phyloP scores from a whole-genome alignment of 495 filamentous ascomycete species.

The Staphylotrichum longicolle region DNA sequence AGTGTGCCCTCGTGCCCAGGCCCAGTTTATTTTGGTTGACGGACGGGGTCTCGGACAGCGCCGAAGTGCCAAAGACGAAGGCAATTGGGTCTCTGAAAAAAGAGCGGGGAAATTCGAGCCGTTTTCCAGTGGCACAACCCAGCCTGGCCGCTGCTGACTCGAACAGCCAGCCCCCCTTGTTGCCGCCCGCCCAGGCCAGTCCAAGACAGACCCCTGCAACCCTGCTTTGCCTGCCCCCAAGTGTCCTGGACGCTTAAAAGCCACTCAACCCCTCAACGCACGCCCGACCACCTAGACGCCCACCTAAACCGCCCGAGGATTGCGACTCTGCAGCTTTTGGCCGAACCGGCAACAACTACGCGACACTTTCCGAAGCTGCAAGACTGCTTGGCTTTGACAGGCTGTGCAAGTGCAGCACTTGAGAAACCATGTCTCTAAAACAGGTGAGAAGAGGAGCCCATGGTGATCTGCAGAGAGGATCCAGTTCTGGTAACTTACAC shows the following conservation, averaged over 20 bases:
- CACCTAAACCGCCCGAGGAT: slow-evolving; percentile 22
- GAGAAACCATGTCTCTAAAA: slow-evolving; percentile 66
- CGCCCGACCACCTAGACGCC: slow-evolving; percentile 12
- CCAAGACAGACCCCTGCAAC: slow-evolving; percentile 25
- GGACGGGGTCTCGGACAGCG: slow-evolving; percentile 4
- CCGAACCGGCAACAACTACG: background rate
- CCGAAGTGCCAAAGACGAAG: slow-evolving; percentile 4
- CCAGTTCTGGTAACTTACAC: slow-evolving; percentile 16
- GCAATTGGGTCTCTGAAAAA: slow-evolving; percentile 14
- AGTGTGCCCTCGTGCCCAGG: slow-evolving; percentile 3
- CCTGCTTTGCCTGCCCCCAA: slow-evolving; percentile 18
- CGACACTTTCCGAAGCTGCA: slow-evolving; percentile 10
- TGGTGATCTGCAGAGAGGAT: background rate
- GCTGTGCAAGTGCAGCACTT: slow-evolving; percentile 20
- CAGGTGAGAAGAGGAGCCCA: slow-evolving; percentile 52
- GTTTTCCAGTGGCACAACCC: slow-evolving; percentile 18
- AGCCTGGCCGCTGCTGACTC: slow-evolving; percentile 27
- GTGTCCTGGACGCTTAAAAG: slow-evolving; percentile 17
- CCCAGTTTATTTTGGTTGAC: slow-evolving; percentile 18
- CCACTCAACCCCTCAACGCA: slow-evolving; percentile 31
- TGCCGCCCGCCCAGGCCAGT: slow-evolving; percentile 29
- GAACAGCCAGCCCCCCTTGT: slow-evolving; percentile 28
- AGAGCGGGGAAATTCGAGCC: slow-evolving; percentile 28
- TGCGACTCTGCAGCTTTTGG: slow-evolving; percentile 9
- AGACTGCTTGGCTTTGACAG: slow-evolving; percentile 24